Evolutionary conservation across 345 rosid species (phyloP).

Genomic region (Eucalyptus regnans): DNA sequence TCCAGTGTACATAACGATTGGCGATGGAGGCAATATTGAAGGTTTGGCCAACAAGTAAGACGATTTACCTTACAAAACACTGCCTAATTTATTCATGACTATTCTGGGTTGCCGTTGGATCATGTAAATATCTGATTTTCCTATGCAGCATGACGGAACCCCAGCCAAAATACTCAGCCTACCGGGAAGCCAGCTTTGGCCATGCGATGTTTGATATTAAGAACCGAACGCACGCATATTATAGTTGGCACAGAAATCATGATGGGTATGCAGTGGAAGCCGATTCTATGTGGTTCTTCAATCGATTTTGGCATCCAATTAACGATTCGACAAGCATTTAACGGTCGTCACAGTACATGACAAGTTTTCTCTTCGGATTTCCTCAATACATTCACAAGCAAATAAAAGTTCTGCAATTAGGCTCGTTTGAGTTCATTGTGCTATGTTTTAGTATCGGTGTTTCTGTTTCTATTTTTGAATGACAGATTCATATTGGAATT

Average conservation of each 20-base stretch:
- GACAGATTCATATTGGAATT: neutral
- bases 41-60: conserved; percentile 70
- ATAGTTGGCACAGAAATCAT: conserved; percentile 80
- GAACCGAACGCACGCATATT: conserved; percentile 74
- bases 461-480: neutral
- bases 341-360: neutral
- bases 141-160: conserved; percentile 72
- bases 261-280: conserved; percentile 80
- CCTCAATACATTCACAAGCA: neutral
- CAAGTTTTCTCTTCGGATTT: neutral
- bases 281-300: conserved; percentile 69
- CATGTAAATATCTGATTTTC: neutral
- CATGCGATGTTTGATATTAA: conserved; percentile 68
- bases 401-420: neutral
- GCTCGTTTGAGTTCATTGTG: neutral
- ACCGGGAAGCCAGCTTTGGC: conserved; percentile 86
- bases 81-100: neutral
- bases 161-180: conserved; percentile 85
- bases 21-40: conserved; percentile 82
- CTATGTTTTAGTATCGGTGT: neutral
- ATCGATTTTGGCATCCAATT: conserved; percentile 54
- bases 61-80: neutral
- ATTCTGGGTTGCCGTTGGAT: neutral
- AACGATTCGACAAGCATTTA: conserved; percentile 32
- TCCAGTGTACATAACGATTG: conserved; percentile 72